Base-by-base conservation (phyloP, 768 basidiomycete species). In the Collybia nuda region DNA sequence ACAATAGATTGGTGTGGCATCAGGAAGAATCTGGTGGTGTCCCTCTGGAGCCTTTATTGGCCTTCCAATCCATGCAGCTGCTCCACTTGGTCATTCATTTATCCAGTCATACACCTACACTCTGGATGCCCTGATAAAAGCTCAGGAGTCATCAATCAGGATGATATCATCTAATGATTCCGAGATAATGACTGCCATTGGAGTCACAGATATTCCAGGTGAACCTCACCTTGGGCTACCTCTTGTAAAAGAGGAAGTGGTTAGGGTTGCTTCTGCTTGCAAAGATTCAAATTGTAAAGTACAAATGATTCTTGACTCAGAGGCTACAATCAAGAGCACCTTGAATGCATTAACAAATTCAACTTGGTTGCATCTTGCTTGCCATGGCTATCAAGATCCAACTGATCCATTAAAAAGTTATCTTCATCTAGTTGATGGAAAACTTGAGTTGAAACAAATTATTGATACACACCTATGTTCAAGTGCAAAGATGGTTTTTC, bases 401-500 rank as follows among this genome's bases (percentile, higher is more conserved):
- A 17, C 26, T 2, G 17, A 63, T 15, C 63, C 64, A 12, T 46
- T 57, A 17, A 28, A 58, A 24, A 59, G 59, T 41, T 53, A 48
- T 8, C 56, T 66, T 23, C 15, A 43, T 2, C 49, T 64, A n/a
- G 40, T 54, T 21, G 58, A 57, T 43, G 57, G 57, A 15, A 46
- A 29, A 19, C 49, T 65, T 17, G 42, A 54, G 17, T 18, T 74
- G n/a, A 53, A 38, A 1, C 59, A 67, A 22, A 53, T 72, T 23
- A 51, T 64, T 35, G 45, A 41, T 21, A 56, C 51, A 18, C 24
- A 19, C 22, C 26, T 61, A 2, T 49, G 61, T 3, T 56, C 42
- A 26, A 26, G 24, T 14, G 61, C 65, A 0, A 61, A 69, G 44
- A 67, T 75, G 58, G 70, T 66, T 18, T 70, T 69, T 43, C 38